phyloP scores from a whole-genome alignment of 768 basidiomycete species.

The Hypholoma sublateritium region DNA sequence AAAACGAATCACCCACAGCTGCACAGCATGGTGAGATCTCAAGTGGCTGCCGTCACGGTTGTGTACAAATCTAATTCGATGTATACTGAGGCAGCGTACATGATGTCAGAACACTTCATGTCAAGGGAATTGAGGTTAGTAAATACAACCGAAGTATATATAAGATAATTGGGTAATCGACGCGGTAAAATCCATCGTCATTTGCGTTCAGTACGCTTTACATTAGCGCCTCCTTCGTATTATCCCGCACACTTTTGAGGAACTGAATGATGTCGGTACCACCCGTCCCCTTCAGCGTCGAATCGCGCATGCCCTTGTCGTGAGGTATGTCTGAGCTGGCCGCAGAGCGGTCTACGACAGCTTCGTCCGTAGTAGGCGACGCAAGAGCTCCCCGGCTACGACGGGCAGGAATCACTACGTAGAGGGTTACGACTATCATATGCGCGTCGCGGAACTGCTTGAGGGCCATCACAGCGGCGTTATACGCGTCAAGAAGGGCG shows the following conservation, averaged over 20 bases:
- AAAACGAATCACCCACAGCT: no score
- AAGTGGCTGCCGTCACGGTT: no score
- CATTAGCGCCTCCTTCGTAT: slow-evolving; percentile 41
- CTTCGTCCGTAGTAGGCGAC: no score
- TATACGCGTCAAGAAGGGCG: slow-evolving; percentile 54
- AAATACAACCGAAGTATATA: no score
- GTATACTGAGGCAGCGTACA: no score
- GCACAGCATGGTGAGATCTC: no score
- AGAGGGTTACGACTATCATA: slow-evolving; percentile 71
- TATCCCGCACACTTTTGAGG: slow-evolving; percentile 68
- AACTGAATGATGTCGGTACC: slow-evolving; percentile 80
- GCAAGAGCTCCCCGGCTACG: slow-evolving; percentile 22
- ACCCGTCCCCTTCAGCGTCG: slow-evolving; percentile 63
- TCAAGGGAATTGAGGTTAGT: no score
- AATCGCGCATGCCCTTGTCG: slow-evolving; percentile 21
- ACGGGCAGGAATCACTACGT: slow-evolving; percentile 73
- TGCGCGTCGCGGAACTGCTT: slow-evolving; percentile 77
- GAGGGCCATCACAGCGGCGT: slow-evolving; percentile 60
- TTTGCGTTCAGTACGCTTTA: no score
- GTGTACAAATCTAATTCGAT: no score
- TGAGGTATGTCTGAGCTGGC: slow-evolving; percentile 9
- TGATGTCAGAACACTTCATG: no score
- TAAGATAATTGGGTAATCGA: no score
- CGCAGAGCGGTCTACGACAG: background rate
- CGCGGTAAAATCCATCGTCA: no score